These are phyloP conservation scores for Apiospora rasikravindrae DNA, from an alignment of 2,329 filamentous ascomycete genomes.

Conservation along the genomic window DNA sequence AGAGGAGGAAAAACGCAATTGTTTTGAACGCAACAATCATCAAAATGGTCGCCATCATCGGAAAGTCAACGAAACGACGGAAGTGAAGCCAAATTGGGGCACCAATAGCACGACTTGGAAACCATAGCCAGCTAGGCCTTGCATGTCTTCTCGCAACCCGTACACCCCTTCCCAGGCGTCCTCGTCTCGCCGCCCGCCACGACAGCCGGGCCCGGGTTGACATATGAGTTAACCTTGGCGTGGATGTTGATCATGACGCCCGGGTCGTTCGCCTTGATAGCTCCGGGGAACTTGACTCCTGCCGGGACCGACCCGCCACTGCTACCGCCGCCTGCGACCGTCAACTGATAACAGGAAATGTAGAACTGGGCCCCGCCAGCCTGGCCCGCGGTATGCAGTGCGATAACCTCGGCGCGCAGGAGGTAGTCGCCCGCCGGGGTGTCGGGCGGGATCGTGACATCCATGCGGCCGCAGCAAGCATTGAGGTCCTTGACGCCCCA, in stretches of 20 bases:
- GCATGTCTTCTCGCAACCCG: constrained; percentile 33
- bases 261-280: constrained; percentile 44
- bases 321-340: constrained; percentile 34
- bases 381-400: constrained; percentile 48
- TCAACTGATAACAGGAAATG: constrained; percentile 39
- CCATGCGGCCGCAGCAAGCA: constrained; percentile 46
- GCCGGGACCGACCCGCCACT: constrained; percentile 24
- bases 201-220: constrained; percentile 30
- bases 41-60: not conserved
- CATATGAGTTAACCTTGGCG: constrained; percentile 34
- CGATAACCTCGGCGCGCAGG: constrained; percentile 54
- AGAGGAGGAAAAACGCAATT: not conserved
- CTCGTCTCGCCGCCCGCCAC: constrained; percentile 33
- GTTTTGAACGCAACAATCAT: not conserved
- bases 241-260: constrained; percentile 41
- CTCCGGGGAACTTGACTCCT: constrained; percentile 39
- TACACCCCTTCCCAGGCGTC: constrained; percentile 33
- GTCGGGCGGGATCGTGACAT: constrained; percentile 44
- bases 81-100: not conserved
- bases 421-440: constrained; percentile 55
- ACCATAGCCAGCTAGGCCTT: not conserved
- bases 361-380: constrained; percentile 46
- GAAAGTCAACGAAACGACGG: not conserved
- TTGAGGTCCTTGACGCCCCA: constrained; percentile 53
- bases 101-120: not conserved